Conservation (phyloP, 768 basidiomycete genomes). For the Collybiopsis luxurians region DNA sequence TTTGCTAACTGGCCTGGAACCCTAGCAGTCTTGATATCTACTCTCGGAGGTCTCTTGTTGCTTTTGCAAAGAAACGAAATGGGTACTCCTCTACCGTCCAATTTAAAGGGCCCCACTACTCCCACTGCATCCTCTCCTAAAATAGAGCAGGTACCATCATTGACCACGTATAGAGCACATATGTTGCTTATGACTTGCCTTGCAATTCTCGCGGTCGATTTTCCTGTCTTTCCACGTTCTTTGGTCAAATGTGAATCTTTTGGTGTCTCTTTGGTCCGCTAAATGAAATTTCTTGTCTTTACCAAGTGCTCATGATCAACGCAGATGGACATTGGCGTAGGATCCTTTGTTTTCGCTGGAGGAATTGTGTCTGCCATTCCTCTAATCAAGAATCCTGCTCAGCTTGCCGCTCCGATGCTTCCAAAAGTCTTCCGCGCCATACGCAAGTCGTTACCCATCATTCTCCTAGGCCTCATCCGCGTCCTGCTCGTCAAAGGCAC, state of each 20-base stretch:
- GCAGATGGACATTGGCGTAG: constrained; percentile 98
- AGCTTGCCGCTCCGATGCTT: constrained; percentile 46
- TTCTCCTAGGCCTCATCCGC: constrained; percentile 71
- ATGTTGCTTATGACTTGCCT: constrained; percentile 94
- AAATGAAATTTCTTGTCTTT: constrained; percentile 18
- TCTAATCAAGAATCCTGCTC: constrained; percentile 58
- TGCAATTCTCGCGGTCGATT: constrained; percentile 94
- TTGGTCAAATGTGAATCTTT: constrained; percentile 93
- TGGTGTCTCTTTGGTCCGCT: constrained; percentile 82
- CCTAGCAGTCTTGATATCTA: constrained; percentile 48
- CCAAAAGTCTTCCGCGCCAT: constrained; percentile 49
- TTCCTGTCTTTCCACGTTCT: constrained; percentile 83
- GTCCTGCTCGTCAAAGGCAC: constrained; percentile 87
- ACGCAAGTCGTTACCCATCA: constrained; percentile 64
- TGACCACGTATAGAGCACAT: constrained; percentile 88
- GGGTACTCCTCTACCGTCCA: constrained; percentile 55
- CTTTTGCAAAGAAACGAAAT: constrained; percentile 37
- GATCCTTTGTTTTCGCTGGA: constrained; percentile 96
- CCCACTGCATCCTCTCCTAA: constrained; percentile 17
- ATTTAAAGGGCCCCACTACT: constrained; percentile 17
- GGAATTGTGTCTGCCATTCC: constrained; percentile 90
- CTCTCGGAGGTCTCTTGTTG: constrained; percentile 44
- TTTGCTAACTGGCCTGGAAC: constrained; percentile 56
- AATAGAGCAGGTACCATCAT: constrained; percentile 60
- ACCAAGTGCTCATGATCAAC: constrained; percentile 3